phyloP scores from a whole-genome alignment of 1,284 basidiomycete genomes.

The Ganoderma boninense region DNA sequence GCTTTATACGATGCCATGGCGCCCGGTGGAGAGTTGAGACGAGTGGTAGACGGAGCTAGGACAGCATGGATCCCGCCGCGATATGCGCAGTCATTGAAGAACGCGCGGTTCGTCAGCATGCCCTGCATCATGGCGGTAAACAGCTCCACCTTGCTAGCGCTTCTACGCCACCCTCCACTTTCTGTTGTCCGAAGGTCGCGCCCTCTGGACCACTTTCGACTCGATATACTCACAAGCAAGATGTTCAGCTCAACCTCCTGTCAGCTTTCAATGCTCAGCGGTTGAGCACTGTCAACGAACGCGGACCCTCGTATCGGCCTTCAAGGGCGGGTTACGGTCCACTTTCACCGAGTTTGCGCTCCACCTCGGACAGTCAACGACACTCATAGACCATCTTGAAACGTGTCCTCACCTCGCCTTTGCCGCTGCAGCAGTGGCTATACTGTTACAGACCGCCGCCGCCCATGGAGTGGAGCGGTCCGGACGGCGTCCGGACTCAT shows the following conservation, averaged over 20 bases:
- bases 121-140: neutral
- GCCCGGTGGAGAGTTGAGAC: neutral
- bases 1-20: neutral
- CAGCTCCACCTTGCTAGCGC: neutral
- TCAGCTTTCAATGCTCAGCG: too few relatives aligned
- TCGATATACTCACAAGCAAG: neutral
- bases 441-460: neutral
- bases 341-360: neutral
- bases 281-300: too few relatives aligned
- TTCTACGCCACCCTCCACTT: neutral
- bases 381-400: neutral
- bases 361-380: neutral
- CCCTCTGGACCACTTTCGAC: neutral
- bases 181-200: neutral
- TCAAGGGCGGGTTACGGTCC: too few relatives aligned
- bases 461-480: neutral
- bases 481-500: neutral
- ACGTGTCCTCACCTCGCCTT: neutral
- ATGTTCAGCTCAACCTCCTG: neutral
- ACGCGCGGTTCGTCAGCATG: neutral
- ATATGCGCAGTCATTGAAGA: neutral
- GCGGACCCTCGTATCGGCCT: too few relatives aligned
- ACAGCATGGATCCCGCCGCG: neutral
- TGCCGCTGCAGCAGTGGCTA: neutral
- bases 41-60: neutral